These are phyloP conservation scores for Alnus glutinosa DNA, from an alignment of 306 rosid genomes.

Conservation along the genomic window DNA sequence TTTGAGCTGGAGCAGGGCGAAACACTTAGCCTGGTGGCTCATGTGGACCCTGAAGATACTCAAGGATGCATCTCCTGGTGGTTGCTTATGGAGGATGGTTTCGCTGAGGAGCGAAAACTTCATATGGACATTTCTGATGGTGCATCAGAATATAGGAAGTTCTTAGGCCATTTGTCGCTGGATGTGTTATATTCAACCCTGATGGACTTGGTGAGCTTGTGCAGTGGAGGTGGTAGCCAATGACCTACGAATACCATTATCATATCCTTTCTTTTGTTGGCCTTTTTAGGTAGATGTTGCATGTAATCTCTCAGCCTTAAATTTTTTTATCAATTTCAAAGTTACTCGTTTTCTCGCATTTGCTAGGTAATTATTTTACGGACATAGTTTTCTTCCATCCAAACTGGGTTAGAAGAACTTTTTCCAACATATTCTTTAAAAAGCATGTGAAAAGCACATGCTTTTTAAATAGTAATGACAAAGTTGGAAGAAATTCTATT, in stretches of 20 bases:
- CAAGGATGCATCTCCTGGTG: slow-evolving; percentile 91
- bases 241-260: slow-evolving; percentile 1
- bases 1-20: slow-evolving; percentile 87
- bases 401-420: too few relatives aligned
- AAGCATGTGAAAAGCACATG: too few relatives aligned
- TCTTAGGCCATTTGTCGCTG: slow-evolving; percentile 75
- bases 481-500: too few relatives aligned
- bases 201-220: slow-evolving; percentile 78
- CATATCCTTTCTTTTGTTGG: neutral
- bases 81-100: slow-evolving; percentile 75
- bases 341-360: too few relatives aligned
- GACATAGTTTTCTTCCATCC: too few relatives aligned
- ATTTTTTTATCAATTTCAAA: neutral
- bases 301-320: neutral
- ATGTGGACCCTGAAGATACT: slow-evolving; percentile 76
- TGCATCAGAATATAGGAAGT: slow-evolving; percentile 67
- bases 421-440: too few relatives aligned
- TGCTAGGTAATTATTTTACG: too few relatives aligned
- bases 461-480: too few relatives aligned
- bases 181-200: slow-evolving; percentile 76
- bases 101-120: slow-evolving; percentile 68
- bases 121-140: slow-evolving; percentile 47
- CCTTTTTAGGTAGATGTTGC: neutral
- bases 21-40: slow-evolving; percentile 72
- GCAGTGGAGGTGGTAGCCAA: slow-evolving; percentile 59